Conservation (phyloP, 2,329 filamentous ascomycete species). For the Scorias spongiosa region DNA sequence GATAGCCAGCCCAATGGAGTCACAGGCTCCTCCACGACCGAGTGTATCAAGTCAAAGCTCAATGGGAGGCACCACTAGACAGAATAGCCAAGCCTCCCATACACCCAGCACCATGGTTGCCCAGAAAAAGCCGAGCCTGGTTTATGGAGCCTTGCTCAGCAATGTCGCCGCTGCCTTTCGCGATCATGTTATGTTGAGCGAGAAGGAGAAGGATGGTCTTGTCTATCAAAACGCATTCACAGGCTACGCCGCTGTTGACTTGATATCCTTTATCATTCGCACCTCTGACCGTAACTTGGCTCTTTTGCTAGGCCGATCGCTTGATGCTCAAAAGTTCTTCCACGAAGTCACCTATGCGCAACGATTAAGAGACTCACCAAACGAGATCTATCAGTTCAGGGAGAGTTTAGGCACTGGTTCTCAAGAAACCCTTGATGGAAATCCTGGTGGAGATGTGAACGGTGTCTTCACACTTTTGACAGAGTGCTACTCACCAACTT, state of each 20-base stretch:
- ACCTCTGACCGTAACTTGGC: constrained; percentile 93
- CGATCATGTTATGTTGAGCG: constrained; percentile 69
- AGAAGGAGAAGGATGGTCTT: constrained; percentile 89
- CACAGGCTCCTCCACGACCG: constrained; percentile 12
- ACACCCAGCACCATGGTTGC: constrained; percentile 35
- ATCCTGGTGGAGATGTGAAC: constrained; percentile 48
- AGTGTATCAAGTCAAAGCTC: constrained; percentile 5
- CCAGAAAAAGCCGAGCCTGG: constrained; percentile 59
- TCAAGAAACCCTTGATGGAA: constrained; percentile 22
- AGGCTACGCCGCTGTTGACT: constrained; percentile 85
- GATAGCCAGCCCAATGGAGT: constrained; percentile 37
- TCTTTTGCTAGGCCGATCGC: constrained; percentile 70
- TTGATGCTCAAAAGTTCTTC: constrained; percentile 98
- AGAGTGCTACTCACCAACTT: constrained; percentile 96
- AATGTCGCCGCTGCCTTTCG: constrained; percentile 84
- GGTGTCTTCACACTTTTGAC: constrained; percentile 92
- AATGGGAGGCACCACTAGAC: constrained; percentile 12
- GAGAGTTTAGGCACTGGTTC: constrained; percentile 82
- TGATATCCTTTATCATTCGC: constrained; percentile 91
- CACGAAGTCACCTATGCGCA: constrained; percentile 99
- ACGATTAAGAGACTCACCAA: constrained; percentile 78
- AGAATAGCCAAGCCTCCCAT: constrained; percentile 23
- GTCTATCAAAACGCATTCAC: constrained; percentile 97
- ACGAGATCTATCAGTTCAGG: constrained; percentile 92
- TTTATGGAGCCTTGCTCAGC: constrained; percentile 89